Evolutionary conservation across 176 grass and related monocot genomes (phyloP).

Genomic region (Hyparrhenia diplandra): DNA sequence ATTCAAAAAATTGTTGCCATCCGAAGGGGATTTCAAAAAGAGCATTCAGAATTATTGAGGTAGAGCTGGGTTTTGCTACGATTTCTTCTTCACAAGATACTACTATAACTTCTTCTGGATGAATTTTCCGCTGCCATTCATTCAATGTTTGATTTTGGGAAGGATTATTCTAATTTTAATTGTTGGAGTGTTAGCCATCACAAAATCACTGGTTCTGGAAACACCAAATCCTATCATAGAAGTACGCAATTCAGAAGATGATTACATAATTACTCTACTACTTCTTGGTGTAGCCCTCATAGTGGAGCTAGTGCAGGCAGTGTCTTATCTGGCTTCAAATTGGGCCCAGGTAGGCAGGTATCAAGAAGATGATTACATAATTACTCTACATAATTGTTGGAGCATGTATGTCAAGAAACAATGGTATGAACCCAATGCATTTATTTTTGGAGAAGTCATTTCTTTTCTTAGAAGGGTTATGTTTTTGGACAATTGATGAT

Average conservation of each 20-base stretch:
- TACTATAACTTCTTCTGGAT: no score
- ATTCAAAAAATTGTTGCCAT: no score
- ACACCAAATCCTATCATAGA: background rate
- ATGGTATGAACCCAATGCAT: background rate
- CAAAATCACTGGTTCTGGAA: background rate
- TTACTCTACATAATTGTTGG: no score
- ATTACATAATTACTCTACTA: background rate
- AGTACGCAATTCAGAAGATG: background rate
- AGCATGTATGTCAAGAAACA: background rate
- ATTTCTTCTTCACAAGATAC: no score
- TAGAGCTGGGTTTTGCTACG: no score
- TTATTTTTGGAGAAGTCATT: background rate
- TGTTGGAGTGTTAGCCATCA: background rate
- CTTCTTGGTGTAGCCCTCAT: background rate
- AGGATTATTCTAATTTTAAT: background rate
- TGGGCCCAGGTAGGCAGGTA: slow-evolving; percentile 14
- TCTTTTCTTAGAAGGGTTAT: background rate
- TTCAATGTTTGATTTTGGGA: no score
- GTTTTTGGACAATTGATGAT: background rate
- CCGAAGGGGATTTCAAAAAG: no score
- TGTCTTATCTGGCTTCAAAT: background rate
- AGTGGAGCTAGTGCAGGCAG: background rate
- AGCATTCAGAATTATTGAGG: no score
- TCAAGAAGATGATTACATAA: no score
- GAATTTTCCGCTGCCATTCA: no score